These are phyloP conservation scores for Pueraria montana DNA, from an alignment of 306 rosid species.

Conservation along the genomic window DNA sequence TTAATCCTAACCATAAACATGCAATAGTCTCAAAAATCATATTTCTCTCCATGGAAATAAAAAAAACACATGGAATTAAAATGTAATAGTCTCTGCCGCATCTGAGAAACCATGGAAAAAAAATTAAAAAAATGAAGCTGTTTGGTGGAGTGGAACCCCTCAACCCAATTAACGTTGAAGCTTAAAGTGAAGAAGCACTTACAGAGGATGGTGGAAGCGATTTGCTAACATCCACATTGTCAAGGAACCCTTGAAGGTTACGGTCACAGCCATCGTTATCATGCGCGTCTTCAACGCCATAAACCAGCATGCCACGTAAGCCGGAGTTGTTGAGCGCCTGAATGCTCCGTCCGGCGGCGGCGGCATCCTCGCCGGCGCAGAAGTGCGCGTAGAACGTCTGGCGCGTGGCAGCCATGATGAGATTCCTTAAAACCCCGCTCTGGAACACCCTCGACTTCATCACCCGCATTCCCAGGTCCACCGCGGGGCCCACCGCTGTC, in stretches of 20 bases:
- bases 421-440: conserved; percentile 15
- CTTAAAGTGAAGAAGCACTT: conserved; percentile 31
- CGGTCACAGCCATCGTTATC: conserved; percentile 73
- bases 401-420: conserved; percentile 40
- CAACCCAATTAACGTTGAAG: not conserved
- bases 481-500: conserved; percentile 75
- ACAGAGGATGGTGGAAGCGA: conserved; percentile 80
- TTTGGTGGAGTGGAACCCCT: too few species aligned
- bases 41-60: too few species aligned
- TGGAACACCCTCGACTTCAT: conserved; percentile 70
- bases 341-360: conserved; percentile 34
- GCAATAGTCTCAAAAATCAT: too few species aligned
- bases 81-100: too few species aligned
- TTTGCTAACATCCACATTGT: conserved; percentile 64
- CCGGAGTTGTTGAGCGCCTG: conserved; percentile 58
- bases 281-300: conserved; percentile 76
- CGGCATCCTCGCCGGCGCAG: conserved; percentile 85
- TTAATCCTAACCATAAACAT: too few species aligned
- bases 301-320: conserved; percentile 78
- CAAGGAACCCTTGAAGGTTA: conserved; percentile 67
- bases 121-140: too few species aligned
- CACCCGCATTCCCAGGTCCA: conserved; percentile 82
- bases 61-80: too few species aligned
- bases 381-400: conserved; percentile 72
- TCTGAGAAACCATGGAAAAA: too few species aligned